A percentile compares a stretch with the other conserved stretches of the same genome.
Conservation (phyloP, 1,284 basidiomycete genomes). For the Coniophora puteana region DNA sequence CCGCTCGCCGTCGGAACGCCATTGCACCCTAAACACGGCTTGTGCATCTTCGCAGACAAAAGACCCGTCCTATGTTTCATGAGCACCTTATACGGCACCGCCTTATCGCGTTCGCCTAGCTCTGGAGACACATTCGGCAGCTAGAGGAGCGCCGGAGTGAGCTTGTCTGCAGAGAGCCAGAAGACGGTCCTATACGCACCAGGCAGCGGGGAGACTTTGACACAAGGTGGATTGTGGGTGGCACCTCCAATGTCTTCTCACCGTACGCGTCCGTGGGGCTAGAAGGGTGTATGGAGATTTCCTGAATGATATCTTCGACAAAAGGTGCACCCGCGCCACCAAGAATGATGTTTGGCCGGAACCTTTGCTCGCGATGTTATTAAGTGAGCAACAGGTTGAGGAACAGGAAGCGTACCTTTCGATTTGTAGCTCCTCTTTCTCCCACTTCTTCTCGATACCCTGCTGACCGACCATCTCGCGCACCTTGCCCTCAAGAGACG, state of each 20-base stretch:
- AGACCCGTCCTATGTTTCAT: slow-evolving; percentile 63
- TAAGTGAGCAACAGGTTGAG: too few species aligned
- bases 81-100: slow-evolving; percentile 70
- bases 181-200: too few species aligned
- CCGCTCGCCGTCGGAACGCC: slow-evolving; percentile 47
- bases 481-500: slow-evolving; percentile 42
- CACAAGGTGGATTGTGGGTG: slow-evolving; percentile 51
- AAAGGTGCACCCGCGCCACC: slow-evolving; percentile 50
- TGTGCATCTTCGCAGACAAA: slow-evolving; percentile 42
- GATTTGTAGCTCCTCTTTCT: slow-evolving; percentile 46
- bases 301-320: slow-evolving; percentile 45
- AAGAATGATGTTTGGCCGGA: slow-evolving; percentile 71
- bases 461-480: slow-evolving; percentile 47
- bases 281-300: slow-evolving; percentile 57
- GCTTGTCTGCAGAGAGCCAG: too few species aligned
- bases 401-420: too few species aligned
- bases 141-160: slow-evolving; percentile 41
- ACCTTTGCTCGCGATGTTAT: slow-evolving; percentile 35
- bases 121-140: slow-evolving; percentile 67
- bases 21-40: slow-evolving; percentile 64
- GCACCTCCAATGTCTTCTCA: slow-evolving; percentile 16
- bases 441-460: slow-evolving; percentile 59
- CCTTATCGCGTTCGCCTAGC: slow-evolving; percentile 62
- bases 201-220: slow-evolving; percentile 67
- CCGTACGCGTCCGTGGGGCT: too few species aligned